A percentile compares a stretch with the other conserved stretches of the same genome.
Conservation (phyloP, 2,329 filamentous ascomycete genomes). For the Penicillium sp. region DNA sequence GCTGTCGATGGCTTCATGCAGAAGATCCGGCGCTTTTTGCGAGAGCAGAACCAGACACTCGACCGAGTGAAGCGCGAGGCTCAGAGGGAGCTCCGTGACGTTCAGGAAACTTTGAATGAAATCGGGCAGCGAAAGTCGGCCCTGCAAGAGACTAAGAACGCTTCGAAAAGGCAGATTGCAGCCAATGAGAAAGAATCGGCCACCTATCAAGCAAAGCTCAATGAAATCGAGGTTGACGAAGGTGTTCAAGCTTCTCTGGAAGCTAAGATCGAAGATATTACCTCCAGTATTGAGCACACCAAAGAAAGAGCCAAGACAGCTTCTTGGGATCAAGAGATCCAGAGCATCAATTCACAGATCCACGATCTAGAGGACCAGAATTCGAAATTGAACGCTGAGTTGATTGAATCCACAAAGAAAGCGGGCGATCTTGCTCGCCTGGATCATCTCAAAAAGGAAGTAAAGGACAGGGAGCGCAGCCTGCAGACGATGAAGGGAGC, state of each 20-base stretch:
- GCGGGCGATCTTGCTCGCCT: constrained; percentile 80
- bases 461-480: constrained; percentile 66
- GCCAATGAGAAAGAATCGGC: constrained; percentile 67
- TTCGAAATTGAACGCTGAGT: constrained; percentile 69
- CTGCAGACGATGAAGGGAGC: constrained; percentile 72
- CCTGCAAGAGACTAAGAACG: constrained; percentile 68
- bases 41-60: constrained; percentile 73
- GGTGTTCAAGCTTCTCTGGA: constrained; percentile 74
- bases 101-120: constrained; percentile 66
- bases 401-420: constrained; percentile 74
- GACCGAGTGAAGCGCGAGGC: constrained; percentile 71
- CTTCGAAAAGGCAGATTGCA: constrained; percentile 66
- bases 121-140: constrained; percentile 70
- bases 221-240: constrained; percentile 77
- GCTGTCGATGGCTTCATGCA: constrained; percentile 73
- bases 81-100: constrained; percentile 66
- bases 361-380: constrained; percentile 67
- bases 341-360: constrained; percentile 61
- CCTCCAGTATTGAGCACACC: constrained; percentile 57
- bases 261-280: constrained; percentile 65
- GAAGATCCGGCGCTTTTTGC: constrained; percentile 66
- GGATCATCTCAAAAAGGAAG: constrained; percentile 75
- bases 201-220: constrained; percentile 62
- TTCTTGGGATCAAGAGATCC: constrained; percentile 67
- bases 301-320: constrained; percentile 60